These are phyloP conservation scores for Mycena citricolor DNA, from an alignment of 1,284 basidiomycete genomes.

Conservation along the genomic window DNA sequence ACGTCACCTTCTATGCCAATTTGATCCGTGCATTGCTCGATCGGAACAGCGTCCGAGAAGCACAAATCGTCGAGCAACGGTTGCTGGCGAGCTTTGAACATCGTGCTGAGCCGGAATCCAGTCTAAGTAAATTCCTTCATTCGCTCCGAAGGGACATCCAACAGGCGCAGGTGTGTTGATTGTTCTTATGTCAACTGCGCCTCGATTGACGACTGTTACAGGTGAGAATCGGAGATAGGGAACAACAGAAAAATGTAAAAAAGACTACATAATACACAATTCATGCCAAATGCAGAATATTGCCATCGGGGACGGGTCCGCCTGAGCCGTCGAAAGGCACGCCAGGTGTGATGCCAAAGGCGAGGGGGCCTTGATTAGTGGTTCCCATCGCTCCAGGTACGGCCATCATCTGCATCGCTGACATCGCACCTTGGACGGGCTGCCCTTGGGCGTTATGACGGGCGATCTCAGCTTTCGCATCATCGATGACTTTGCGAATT, in stretches of 20 bases:
- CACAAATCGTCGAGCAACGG: too few species aligned
- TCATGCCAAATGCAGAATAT: slow-evolving; percentile 46
- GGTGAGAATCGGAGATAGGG: too few species aligned
- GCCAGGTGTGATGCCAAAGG: slow-evolving; percentile 47
- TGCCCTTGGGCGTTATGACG: slow-evolving; percentile 39
- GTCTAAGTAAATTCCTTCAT: too few species aligned
- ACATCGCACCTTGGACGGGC: slow-evolving; percentile 23
- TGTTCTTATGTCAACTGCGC: too few species aligned
- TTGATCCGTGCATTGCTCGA: too few species aligned
- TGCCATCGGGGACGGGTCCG: slow-evolving; percentile 47
- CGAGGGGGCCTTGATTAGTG: slow-evolving; percentile 56
- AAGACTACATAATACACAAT: slow-evolving; percentile 4
- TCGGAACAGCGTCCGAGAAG: too few species aligned
- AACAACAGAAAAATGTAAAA: slow-evolving; percentile 8
- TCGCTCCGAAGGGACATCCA: too few species aligned
- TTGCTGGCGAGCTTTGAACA: too few species aligned
- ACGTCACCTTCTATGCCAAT: too few species aligned
- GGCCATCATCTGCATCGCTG: slow-evolving; percentile 30
- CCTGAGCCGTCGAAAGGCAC: slow-evolving; percentile 39
- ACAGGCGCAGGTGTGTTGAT: too few species aligned
- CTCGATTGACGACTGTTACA: too few species aligned
- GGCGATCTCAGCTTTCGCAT: slow-evolving; percentile 59
- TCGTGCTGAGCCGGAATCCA: too few species aligned
- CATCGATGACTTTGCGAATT: slow-evolving; percentile 66
- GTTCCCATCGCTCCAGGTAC: slow-evolving; percentile 45